Percentiles rank a stretch among this genome's conserved stretches.
Evolutionary conservation across 2,329 filamentous ascomycete species (phyloP).

Genomic region (Paecilomyces dactylethromorphus): DNA sequence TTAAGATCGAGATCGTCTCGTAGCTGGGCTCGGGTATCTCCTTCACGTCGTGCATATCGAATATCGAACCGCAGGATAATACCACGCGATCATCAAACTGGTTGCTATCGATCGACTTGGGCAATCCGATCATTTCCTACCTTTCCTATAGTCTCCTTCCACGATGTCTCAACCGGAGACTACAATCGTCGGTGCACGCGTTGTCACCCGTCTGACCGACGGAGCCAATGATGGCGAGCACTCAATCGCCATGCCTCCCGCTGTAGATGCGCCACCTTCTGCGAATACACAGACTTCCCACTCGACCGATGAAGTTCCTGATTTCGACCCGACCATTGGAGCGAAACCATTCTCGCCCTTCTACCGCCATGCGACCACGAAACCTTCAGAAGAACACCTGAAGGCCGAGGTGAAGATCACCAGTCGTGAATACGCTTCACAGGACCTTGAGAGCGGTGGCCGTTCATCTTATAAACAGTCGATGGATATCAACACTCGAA

Average conservation of each 20-base stretch:
- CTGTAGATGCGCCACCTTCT: neutral
- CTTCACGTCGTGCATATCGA: neutral
- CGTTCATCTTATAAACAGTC: conserved; percentile 11
- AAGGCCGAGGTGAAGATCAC: conserved; percentile 9
- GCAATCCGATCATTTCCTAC: neutral
- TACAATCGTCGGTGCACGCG: neutral
- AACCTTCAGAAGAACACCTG: conserved; percentile 20
- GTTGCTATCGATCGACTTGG: neutral
- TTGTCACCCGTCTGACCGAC: neutral
- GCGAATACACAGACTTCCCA: neutral
- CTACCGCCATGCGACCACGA: conserved; percentile 33
- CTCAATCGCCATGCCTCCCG: neutral
- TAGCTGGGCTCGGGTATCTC: neutral
- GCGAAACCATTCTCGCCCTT: conserved; percentile 39
- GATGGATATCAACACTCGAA: conserved; percentile 10
- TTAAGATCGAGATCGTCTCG: neutral
- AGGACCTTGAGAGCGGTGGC: conserved; percentile 27
- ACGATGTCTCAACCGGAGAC: neutral
- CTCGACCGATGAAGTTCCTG: conserved; percentile 5
- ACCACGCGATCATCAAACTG: neutral
- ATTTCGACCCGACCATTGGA: conserved; percentile 33
- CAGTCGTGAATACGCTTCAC: conserved; percentile 8
- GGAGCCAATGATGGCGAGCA: neutral
- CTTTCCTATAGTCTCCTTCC: neutral
- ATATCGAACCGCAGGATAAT: neutral